Conservation (phyloP, 2,329 filamentous ascomycete species). For the Penicillium sp. region DNA sequence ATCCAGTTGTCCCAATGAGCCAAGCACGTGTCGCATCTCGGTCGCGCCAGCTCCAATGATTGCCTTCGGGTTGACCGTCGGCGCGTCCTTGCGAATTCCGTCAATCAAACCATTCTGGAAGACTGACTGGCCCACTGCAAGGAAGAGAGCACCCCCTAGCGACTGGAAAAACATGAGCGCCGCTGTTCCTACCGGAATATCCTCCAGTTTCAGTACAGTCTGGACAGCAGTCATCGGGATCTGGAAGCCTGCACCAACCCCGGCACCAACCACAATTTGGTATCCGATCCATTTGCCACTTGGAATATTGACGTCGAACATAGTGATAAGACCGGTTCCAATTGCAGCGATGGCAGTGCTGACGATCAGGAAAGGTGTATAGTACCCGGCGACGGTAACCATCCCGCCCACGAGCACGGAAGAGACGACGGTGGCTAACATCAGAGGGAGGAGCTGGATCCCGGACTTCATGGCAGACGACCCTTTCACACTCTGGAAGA, state of each 20-base stretch:
- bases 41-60: conserved; percentile 23
- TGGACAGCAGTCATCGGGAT: conserved; percentile 30
- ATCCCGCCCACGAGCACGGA: conserved; percentile 10
- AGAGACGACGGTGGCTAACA: conserved; percentile 18
- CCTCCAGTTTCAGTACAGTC: conserved; percentile 22
- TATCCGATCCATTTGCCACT: conserved; percentile 31
- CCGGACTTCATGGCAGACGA: conserved; percentile 26
- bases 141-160: conserved; percentile 31
- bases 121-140: conserved; percentile 32
- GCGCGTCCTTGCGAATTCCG: conserved; percentile 9
- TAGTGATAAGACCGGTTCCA: conserved; percentile 29
- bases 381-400: conserved; percentile 26
- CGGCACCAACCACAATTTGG: conserved; percentile 27
- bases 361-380: conserved; percentile 30
- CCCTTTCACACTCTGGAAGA: conserved; percentile 31
- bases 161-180: conserved; percentile 30
- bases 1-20: conserved; percentile 6
- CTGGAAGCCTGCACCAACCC: conserved; percentile 29
- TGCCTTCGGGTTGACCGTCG: conserved; percentile 5
- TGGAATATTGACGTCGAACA: conserved; percentile 20
- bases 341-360: conserved; percentile 21
- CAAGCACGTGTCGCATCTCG: conserved; percentile 17
- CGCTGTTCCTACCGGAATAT: conserved; percentile 30
- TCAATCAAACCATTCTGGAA: conserved; percentile 30
- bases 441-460: conserved; percentile 26